phyloP scores from a whole-genome alignment of 1,284 basidiomycete genomes.

The Microbotryomycetes sp. region DNA sequence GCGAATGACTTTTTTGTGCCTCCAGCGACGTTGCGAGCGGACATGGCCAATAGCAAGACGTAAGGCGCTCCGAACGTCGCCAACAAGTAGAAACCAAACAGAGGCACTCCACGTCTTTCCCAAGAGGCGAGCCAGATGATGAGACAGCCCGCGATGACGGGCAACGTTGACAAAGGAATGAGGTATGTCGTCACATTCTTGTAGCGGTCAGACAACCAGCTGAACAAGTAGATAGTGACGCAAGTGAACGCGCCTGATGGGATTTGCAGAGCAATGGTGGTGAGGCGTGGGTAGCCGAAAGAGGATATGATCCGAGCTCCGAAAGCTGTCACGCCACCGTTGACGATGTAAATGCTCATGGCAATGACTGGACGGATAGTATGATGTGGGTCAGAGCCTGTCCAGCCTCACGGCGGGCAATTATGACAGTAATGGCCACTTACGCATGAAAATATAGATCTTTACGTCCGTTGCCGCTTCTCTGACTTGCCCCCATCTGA shows the following conservation, averaged over 20 bases:
- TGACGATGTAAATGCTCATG: constrained; percentile 42
- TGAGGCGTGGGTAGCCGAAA: constrained; percentile 46
- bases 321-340: constrained; percentile 46
- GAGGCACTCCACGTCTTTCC: constrained; percentile 41
- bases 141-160: constrained; percentile 46
- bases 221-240: constrained; percentile 45
- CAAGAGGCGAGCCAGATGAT: constrained; percentile 47
- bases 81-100: constrained; percentile 43
- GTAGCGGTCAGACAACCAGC: constrained; percentile 41
- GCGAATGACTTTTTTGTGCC: constrained; percentile 47
- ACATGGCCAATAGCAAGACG: constrained; percentile 42
- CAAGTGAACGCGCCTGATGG: constrained; percentile 39
- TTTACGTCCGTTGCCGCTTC: constrained; percentile 46
- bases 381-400: constrained; percentile 22
- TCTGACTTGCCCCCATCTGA: constrained; percentile 41
- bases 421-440: constrained; percentile 34
- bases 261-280: constrained; percentile 44
- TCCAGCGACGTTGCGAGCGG: constrained; percentile 45
- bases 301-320: constrained; percentile 45
- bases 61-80: constrained; percentile 47
- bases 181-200: constrained; percentile 43
- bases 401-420: too few species aligned
- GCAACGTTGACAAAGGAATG: constrained; percentile 45
- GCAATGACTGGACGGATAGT: constrained; percentile 35
- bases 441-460: constrained; percentile 45